These are phyloP conservation scores for Pascua sp. DNA, from an alignment of 1,284 basidiomycete species.

Conservation along the genomic window DNA sequence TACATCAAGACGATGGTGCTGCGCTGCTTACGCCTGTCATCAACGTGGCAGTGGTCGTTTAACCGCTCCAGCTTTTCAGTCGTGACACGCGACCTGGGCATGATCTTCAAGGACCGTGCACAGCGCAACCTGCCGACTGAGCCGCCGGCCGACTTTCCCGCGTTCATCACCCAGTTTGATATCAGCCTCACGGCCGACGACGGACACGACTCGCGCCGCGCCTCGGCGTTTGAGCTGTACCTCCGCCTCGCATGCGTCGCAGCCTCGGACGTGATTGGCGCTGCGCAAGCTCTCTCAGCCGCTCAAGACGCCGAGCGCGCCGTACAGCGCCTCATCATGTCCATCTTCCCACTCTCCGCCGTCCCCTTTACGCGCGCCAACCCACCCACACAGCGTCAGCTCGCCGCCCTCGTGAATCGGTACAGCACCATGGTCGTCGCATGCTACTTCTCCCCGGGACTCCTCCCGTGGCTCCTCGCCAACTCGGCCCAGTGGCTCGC, in stretches of 20 bases:
- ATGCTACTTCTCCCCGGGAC: constrained; percentile 65
- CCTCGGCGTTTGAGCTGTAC: constrained; percentile 75
- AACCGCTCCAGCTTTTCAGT: constrained; percentile 62
- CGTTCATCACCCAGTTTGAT: constrained; percentile 66
- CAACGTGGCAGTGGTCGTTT: constrained; percentile 71
- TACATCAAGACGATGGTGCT: constrained; percentile 71
- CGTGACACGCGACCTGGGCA: constrained; percentile 62
- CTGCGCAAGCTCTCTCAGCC: constrained; percentile 32
- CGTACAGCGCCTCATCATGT: constrained; percentile 70
- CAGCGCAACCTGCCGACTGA: constrained; percentile 77
- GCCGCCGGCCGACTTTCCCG: constrained; percentile 64
- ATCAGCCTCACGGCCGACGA: constrained; percentile 58
- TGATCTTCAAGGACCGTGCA: constrained; percentile 74
- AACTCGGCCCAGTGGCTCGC: constrained; percentile 42
- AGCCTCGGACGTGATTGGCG: constrained; percentile 44
- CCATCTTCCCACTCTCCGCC: constrained; percentile 65
- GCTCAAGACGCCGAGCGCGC: constrained; percentile 53
- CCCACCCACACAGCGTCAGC: constrained; percentile 58
- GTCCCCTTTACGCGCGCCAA: constrained; percentile 61
- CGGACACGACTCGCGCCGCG: constrained; percentile 49
- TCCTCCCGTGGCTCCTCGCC: constrained; percentile 57
- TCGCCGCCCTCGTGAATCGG: constrained; percentile 83
- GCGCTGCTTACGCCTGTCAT: constrained; percentile 68
- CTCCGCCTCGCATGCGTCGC: constrained; percentile 54
- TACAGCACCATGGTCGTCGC: constrained; percentile 74